Base-by-base conservation (phyloP, 805 yeast species). In the Lipomyces orientalis region DNA sequence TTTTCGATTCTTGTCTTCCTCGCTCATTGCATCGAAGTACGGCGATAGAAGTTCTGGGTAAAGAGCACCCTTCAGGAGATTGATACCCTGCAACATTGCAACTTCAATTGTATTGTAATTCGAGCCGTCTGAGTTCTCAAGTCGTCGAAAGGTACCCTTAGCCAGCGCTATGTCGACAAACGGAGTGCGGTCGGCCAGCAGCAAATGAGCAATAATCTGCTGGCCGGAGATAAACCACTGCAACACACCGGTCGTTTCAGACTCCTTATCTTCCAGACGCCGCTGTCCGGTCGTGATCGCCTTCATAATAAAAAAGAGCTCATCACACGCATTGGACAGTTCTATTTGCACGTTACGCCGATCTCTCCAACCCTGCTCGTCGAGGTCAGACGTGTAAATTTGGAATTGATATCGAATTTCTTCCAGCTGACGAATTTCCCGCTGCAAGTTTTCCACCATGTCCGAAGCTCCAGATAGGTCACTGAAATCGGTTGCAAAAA, bases 21-120 rank as follows among this genome's bases (percentile, higher is more conserved):
- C 46, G 79, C 80, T 14, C 72, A 68, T 62, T 4, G 68, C 75
- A 56, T 65, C 73, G 52, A 74, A 72, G 67, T 75, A 84, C 1
- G 91, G 88, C 0, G 89, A 81, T 22, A 94, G 77, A 33, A 94
- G 78, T 71, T 91, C 93, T 0, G 95, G 93, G 73, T 88, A 90
- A 1, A 84, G 74, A 0, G 90, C 85, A 22, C 82, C 78, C 14
- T 80, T 79, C 64, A 85, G 86, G 63, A 90, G 78, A 74, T 91
- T 91, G 73, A 88, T 83, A 0, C 90, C 92, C 73, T 89, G 91
- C 67, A 93, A 78, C 80, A 86, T 83, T 3, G 83, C 82, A 19
- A 93, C 81, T 54, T 82, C 84, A 4, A 90, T 78, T 12, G 82
- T 78, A 74, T 91, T 92, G 22, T 82, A 77, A 68, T 90, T 89